Base-by-base conservation (phyloP, 78 protist species). In the Dictyostelium brefeldianum region DNA sequence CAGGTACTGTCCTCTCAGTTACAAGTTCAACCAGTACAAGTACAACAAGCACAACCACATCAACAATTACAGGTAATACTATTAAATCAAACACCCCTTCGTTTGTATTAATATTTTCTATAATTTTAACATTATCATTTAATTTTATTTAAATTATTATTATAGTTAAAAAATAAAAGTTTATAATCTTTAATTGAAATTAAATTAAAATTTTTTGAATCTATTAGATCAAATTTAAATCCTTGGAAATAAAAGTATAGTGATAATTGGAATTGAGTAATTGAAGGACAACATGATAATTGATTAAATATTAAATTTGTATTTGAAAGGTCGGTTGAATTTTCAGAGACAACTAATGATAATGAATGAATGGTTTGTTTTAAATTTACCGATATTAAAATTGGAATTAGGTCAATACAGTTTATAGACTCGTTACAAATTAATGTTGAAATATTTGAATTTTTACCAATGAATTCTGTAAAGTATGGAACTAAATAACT, bases 201-300 rank as follows among this genome's bases (percentile, higher is more conserved):
- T 67, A 67, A 67, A 67, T 31, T 67, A 67, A 67, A 67, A 31
- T 67, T 17, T 25, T 67, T 67, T 2, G 75, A 67, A 31, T 67
- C 17, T 12, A 67, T 67, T 67, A 67, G 15, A 10, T 41, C 27
- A 29, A 67, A 31, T 67, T 67, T 67, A 67, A 67, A 67, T 29
- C 75, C 75, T 67, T 67, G 75, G 6, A 67, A 67, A 67, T 67
- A 67, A 67, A 31, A 67, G 5, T 15, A 67, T 12, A 67, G 41
- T 14, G 41, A 14, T 67, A 67, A 67, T 31, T 67, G 25, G 0
- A 67, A 67, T 15, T 67, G 25, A 12, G 20, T 12, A 31, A 67
- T 67, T 27, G 41, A 31, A 6, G n/a, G 0, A 31, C 75, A 31
- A 29, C 15, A 29, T 31, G 46, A 27, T 12, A 67, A 27, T 3